Evolutionary conservation across 345 rosid genomes (phyloP), one percentile per base, ranked within the genome.

Genomic region (Pelargonium nanum): DNA sequence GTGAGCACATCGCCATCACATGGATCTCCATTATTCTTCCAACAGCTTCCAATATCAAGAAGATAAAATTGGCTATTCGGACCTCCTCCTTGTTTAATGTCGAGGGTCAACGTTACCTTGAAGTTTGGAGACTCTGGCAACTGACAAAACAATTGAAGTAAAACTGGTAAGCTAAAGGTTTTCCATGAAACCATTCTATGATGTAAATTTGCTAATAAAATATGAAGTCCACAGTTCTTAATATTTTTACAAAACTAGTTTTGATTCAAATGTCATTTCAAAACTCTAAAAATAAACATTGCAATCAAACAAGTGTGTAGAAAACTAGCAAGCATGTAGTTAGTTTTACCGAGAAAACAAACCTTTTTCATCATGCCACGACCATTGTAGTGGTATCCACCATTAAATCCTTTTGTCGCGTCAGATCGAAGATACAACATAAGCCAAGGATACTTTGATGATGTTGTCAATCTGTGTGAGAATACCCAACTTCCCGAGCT

Each of bases 21-120:
- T 6, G 65, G 75, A 26, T 71, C 12, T 57, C 89, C 86, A 22
- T 63, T 65, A 73, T 84, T 84, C 65, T 84, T 84, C 86, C 86
- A 81, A 66, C 89, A 81, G 57, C 81, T 75, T 65, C 84, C 86
- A 0, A 81, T 84, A 69, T 84, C 86, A 22, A 81, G 71, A 15
- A 81, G 69, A 64, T 81, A 81, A 62, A 81, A 79, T 25, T 84
- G 85, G 65, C 79, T 70, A 68, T 70, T 74, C 24, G 72, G 50
- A 32, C 85, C 85, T 63, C 89, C 85, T 6, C 83, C 87, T 13
- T 26, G 79, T 67, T 72, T 81, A n/a, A 81, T 57, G 59, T 76
- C 76, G 60, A 81, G 75, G 26, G 75, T 76, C 69, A 80, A 61
- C 59, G 61, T 81, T 4, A 81, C 90, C 64, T 72, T 71, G 65